Conservation (phyloP, 2,329 filamentous ascomycete genomes). For the Alternaria alternata region DNA sequence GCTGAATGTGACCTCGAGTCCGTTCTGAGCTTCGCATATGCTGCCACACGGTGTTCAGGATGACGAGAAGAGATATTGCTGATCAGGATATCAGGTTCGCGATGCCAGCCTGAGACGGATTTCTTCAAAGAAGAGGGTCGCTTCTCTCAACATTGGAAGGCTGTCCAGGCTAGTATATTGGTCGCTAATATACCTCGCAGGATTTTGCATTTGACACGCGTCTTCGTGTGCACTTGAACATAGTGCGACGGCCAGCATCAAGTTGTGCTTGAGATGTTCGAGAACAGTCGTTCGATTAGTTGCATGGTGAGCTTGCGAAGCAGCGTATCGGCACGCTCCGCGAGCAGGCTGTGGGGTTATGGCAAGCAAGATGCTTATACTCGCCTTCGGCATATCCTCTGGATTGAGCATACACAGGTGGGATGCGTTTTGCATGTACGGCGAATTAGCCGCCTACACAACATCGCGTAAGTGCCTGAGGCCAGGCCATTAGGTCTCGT, state of each 20-base stretch:
- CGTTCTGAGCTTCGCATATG: background rate
- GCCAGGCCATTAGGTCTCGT: constrained; percentile 6
- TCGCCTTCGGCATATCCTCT: background rate
- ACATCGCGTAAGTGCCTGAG: background rate
- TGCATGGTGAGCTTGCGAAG: background rate
- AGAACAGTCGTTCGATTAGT: background rate
- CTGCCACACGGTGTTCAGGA: background rate
- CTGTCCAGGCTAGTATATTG: background rate
- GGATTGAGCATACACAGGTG: background rate
- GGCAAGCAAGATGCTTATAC: constrained; percentile 7
- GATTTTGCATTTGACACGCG: background rate
- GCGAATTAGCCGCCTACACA: constrained; percentile 2
- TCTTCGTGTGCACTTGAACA: background rate
- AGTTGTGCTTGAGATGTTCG: background rate
- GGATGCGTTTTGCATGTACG: constrained; percentile 4
- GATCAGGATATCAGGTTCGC: background rate
- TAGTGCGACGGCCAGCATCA: background rate
- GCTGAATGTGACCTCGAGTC: background rate
- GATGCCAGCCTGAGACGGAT: background rate
- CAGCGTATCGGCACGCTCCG: background rate
- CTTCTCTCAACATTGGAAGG: background rate
- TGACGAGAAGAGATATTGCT: background rate
- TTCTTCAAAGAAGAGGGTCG: background rate
- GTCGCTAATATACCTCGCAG: constrained; percentile 1
- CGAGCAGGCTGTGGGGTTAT: constrained; percentile 7